Percentiles rank a stretch among this genome's conserved stretches.
Conservation (phyloP, 2,329 filamentous ascomycete genomes). For the Claviceps spartinae region DNA sequence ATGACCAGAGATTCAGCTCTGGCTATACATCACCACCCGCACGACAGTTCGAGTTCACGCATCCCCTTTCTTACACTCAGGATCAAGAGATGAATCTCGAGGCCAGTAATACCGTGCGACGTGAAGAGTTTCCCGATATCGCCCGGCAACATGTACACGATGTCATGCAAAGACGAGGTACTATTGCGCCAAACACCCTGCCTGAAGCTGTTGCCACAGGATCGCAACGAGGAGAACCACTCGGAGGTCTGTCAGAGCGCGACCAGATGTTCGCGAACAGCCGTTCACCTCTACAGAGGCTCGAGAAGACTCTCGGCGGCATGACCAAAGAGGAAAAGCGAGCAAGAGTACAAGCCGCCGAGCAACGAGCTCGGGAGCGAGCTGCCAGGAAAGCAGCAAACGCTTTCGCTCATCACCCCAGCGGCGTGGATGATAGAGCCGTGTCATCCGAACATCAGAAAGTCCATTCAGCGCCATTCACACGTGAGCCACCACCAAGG, state of each 20-base stretch:
- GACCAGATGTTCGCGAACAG: conserved; percentile 58
- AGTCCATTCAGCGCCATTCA: background rate
- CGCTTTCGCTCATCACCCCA: conserved; percentile 10
- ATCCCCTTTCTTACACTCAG: background rate
- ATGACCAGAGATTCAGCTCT: conserved; percentile 10
- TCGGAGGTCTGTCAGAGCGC: conserved; percentile 26
- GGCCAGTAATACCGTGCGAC: conserved; percentile 13
- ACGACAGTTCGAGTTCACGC: background rate
- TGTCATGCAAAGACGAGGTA: conserved; percentile 11
- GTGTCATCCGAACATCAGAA: background rate
- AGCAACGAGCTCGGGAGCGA: conserved; percentile 55
- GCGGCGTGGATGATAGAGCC: conserved; percentile 13
- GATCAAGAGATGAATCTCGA: conserved; percentile 15
- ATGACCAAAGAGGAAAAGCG: conserved; percentile 95
- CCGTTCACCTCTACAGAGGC: conserved; percentile 80
- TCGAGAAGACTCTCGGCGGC: conserved; percentile 80
- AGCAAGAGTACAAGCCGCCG: conserved; percentile 70
- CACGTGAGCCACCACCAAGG: background rate
- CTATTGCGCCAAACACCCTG: conserved; percentile 5
- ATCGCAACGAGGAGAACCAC: conserved; percentile 25
- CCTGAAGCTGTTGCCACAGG: conserved; percentile 10
- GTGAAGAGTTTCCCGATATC: conserved; percentile 1
- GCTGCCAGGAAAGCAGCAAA: conserved; percentile 26
- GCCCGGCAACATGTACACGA: conserved; percentile 10
- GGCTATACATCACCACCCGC: conserved; percentile 4